phyloP scores from a whole-genome alignment of 148 eudicot genomes.

The Cornus controversa region DNA sequence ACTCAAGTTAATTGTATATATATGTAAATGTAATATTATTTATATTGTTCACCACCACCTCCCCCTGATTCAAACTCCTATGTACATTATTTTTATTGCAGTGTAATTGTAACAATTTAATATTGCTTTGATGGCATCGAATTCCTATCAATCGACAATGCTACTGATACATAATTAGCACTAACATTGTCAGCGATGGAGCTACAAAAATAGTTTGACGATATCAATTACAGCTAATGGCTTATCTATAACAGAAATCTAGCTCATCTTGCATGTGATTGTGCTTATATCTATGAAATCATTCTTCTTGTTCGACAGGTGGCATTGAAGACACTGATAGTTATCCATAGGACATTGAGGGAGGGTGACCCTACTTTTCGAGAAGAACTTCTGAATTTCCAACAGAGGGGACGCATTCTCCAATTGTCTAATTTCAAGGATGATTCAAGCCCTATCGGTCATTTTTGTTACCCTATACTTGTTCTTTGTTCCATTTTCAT shows the following conservation, averaged over 20 bases:
- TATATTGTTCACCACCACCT: too few relatives aligned
- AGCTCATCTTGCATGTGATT: background rate
- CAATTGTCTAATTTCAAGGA: slow-evolving; percentile 92
- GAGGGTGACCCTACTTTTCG: slow-evolving; percentile 97
- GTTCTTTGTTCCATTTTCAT: background rate
- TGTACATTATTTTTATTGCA: too few relatives aligned
- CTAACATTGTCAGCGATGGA: background rate
- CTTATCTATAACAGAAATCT: background rate
- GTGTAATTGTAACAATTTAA: background rate
- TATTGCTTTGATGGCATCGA: background rate
- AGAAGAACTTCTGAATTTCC: slow-evolving; percentile 83
- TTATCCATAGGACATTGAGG: slow-evolving; percentile 80
- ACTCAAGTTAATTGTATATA: too few relatives aligned
- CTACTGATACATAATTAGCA: background rate
- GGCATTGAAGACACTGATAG: slow-evolving; percentile 89
- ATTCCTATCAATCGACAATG: background rate
- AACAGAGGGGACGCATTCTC: slow-evolving; percentile 79
- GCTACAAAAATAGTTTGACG: background rate
- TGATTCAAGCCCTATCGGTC: slow-evolving; percentile 94
- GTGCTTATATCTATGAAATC: background rate
- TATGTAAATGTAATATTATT: too few relatives aligned
- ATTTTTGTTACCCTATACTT: slow-evolving; percentile 14
- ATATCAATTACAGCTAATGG: background rate
- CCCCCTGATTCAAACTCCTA: too few relatives aligned
- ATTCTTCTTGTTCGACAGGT: slow-evolving; percentile 53